phyloP scores from a whole-genome alignment of 192 early-diverging fungal species.

The Coemansia umbellata region DNA sequence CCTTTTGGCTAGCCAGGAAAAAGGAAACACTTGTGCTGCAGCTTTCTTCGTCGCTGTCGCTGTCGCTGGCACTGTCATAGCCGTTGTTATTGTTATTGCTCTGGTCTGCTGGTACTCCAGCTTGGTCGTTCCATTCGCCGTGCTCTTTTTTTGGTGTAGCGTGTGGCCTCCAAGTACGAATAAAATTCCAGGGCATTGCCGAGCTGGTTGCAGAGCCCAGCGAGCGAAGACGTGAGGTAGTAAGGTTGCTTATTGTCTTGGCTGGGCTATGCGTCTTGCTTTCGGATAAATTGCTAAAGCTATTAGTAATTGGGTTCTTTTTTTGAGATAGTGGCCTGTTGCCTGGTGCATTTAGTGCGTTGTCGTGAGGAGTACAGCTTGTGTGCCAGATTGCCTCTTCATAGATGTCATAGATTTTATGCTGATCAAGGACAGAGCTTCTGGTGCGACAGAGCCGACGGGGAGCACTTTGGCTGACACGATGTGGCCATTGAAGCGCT shows the following conservation, averaged over 20 bases:
- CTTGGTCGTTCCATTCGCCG: slow-evolving; percentile 12
- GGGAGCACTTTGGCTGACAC: slow-evolving; percentile 15
- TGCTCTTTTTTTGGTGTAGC: neutral
- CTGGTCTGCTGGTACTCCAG: slow-evolving; percentile 15
- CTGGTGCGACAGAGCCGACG: slow-evolving; percentile 7
- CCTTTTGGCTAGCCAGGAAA: neutral
- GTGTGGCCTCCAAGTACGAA: slow-evolving; percentile 21
- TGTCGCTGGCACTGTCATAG: neutral
- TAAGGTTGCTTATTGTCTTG: neutral
- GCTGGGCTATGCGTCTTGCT: too few species aligned
- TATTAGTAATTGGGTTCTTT: too few species aligned
- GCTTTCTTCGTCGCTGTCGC: slow-evolving; percentile 15
- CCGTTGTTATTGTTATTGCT: slow-evolving; percentile 7
- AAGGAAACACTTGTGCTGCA: neutral
- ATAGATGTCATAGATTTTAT: slow-evolving; percentile 52
- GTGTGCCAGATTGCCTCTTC: slow-evolving; percentile 48
- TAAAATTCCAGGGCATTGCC: slow-evolving; percentile 24
- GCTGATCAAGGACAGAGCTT: slow-evolving; percentile 29
- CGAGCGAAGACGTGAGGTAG: slow-evolving; percentile 4
- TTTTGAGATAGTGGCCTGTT: too few species aligned
- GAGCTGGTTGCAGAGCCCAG: slow-evolving; percentile 10
- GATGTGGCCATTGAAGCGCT: slow-evolving; percentile 36
- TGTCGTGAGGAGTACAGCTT: slow-evolving; percentile 1
- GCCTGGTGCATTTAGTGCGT: neutral
- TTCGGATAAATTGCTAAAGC: too few species aligned